Conservation (phyloP, 2,329 filamentous ascomycete genomes). For the Akanthomyces uredinophilus region DNA sequence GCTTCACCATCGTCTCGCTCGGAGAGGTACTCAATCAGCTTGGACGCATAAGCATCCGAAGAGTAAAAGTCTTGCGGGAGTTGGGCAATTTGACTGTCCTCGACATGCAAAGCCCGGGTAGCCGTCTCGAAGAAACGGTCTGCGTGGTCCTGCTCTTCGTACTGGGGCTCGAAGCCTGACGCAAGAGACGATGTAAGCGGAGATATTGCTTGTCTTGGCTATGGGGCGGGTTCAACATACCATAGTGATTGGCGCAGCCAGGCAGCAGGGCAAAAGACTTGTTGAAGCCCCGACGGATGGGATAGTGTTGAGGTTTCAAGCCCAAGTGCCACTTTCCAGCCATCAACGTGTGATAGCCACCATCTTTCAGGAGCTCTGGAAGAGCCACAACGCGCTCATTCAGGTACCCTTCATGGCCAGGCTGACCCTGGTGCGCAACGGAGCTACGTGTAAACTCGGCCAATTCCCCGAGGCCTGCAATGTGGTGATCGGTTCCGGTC, state of each 20-base stretch:
- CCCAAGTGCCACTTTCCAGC: slow-evolving; percentile 28
- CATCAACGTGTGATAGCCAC: slow-evolving; percentile 28
- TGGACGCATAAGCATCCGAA: slow-evolving; percentile 47
- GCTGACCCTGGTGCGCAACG: slow-evolving; percentile 15
- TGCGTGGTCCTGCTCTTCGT: slow-evolving; percentile 34
- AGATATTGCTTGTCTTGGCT: not conserved
- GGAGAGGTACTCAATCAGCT: slow-evolving; percentile 46
- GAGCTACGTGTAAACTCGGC: slow-evolving; percentile 33
- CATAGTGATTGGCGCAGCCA: slow-evolving; percentile 42
- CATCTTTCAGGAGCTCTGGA: slow-evolving; percentile 25
- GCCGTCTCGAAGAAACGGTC: slow-evolving; percentile 31
- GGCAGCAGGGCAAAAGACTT: slow-evolving; percentile 49
- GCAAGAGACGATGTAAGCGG: not conserved
- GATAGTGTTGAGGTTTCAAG: slow-evolving; percentile 38
- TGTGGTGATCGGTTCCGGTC: slow-evolving; percentile 49
- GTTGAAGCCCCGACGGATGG: slow-evolving; percentile 49
- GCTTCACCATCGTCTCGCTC: slow-evolving; percentile 39
- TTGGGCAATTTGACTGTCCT: slow-evolving; percentile 23
- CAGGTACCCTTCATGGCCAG: slow-evolving; percentile 30
- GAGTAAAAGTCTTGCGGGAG: slow-evolving; percentile 50
- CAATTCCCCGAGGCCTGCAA: slow-evolving; percentile 49
- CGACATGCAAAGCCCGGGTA: slow-evolving; percentile 29
- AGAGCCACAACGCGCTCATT: slow-evolving; percentile 27
- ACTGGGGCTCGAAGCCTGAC: slow-evolving; percentile 42
- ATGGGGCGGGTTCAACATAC: slow-evolving; percentile 15